A percentile compares a stretch with the other conserved stretches of the same genome.
phyloP scores from a whole-genome alignment of 768 basidiomycete species.

The Kwoniella europaea region DNA sequence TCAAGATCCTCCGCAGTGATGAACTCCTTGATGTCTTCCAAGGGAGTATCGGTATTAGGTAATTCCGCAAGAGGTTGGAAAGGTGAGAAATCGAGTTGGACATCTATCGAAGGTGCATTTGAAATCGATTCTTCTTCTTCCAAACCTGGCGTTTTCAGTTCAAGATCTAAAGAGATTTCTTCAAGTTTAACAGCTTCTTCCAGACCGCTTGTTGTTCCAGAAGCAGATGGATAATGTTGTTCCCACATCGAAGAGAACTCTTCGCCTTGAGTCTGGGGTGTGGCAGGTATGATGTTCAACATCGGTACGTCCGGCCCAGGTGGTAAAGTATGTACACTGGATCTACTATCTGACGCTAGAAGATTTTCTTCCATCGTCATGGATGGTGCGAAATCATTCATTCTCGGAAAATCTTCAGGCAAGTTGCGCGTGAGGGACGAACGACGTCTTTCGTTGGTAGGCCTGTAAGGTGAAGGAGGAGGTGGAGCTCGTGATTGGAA shows the following conservation, averaged over 20 bases:
- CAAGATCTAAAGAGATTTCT: slow-evolving; percentile 32
- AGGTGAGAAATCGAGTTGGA: slow-evolving; percentile 52
- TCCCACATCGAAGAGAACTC: slow-evolving; percentile 31
- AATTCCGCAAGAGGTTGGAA: slow-evolving; percentile 35
- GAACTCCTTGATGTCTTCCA: slow-evolving; percentile 15
- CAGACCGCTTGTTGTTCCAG: slow-evolving; percentile 3
- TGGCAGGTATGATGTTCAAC: slow-evolving; percentile 54
- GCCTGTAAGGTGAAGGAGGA: slow-evolving; percentile 51
- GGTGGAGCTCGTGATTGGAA: slow-evolving; percentile 39
- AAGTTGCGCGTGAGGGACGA: slow-evolving; percentile 28
- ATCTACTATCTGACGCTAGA: slow-evolving; percentile 23
- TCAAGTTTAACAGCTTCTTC: slow-evolving; percentile 28
- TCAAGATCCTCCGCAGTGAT: slow-evolving; percentile 4
- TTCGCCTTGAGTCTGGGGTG: slow-evolving; percentile 42
- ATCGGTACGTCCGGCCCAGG: slow-evolving; percentile 39
- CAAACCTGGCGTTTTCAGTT: not conserved
- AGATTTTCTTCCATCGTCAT: slow-evolving; percentile 8
- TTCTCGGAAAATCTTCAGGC: slow-evolving; percentile 31
- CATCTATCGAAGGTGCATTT: slow-evolving; percentile 38
- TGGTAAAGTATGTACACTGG: slow-evolving; percentile 27
- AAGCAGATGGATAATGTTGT: slow-evolving; percentile 3
- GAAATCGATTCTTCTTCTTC: not conserved
- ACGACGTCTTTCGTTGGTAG: slow-evolving; percentile 38
- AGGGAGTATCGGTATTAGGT: slow-evolving; percentile 26
- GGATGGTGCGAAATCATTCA: slow-evolving; percentile 11